Percentiles rank a stretch among this genome's conserved stretches.
Conservation (phyloP, 768 basidiomycete genomes). For the Suillus placidus region DNA sequence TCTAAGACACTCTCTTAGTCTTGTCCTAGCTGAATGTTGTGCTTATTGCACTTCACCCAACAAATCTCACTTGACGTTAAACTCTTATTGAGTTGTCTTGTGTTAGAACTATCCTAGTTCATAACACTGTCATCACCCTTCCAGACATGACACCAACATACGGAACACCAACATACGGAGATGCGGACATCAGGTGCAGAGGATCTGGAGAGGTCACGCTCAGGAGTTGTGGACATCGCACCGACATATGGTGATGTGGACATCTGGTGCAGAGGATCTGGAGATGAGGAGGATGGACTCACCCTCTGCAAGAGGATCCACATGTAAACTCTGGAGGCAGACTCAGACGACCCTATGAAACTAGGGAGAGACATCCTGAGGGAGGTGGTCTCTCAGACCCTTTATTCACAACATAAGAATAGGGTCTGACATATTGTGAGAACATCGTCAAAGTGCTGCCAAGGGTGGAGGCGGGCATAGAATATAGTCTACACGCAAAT, state of each 20-base stretch:
- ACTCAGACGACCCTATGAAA: background rate
- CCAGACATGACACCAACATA: background rate
- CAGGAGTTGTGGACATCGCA: background rate
- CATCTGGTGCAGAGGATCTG: background rate
- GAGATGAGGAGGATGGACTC: slow-evolving; percentile 2
- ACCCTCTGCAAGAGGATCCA: background rate
- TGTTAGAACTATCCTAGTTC: no score
- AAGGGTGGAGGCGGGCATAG: background rate
- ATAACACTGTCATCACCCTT: no score
- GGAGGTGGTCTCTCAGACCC: background rate
- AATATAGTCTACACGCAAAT: no score
- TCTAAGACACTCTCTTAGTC: no score
- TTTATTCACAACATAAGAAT: background rate
- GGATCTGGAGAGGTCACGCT: background rate
- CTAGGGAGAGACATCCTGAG: background rate
- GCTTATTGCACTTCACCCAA: no score
- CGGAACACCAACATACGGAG: background rate
- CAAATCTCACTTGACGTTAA: no score
- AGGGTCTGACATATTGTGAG: background rate
- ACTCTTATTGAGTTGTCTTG: no score
- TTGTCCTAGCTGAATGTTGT: no score
- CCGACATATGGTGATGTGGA: no score
- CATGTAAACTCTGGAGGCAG: background rate
- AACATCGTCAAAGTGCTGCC: background rate
- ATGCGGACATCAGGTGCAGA: background rate